Conservation (phyloP, 2,329 filamentous ascomycete species). For the Neoarthrinium moseri region DNA sequence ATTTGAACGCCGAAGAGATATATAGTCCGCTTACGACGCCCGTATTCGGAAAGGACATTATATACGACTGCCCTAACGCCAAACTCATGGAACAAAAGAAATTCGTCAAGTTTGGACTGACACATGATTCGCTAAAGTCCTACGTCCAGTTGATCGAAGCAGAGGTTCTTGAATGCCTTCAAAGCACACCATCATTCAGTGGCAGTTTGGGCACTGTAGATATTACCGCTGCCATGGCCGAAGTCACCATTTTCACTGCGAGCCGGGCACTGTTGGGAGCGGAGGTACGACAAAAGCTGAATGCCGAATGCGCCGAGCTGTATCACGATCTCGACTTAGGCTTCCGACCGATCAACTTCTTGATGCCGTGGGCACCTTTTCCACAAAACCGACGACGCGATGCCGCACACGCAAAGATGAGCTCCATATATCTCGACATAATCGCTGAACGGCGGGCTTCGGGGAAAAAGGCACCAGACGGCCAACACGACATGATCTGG, state of each 20-base stretch:
- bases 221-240: constrained; percentile 66
- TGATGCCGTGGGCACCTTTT: constrained; percentile 75
- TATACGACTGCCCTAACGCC: constrained; percentile 81
- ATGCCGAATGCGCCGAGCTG: constrained; percentile 69
- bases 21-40: constrained; percentile 50
- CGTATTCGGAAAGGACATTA: constrained; percentile 73
- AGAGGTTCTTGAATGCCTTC: constrained; percentile 67
- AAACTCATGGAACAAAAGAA: constrained; percentile 91
- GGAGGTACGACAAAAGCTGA: constrained; percentile 71
- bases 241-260: constrained; percentile 82
- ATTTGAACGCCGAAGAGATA: constrained; percentile 54
- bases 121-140: constrained; percentile 58
- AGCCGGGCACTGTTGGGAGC: constrained; percentile 72
- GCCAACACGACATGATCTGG: constrained; percentile 25
- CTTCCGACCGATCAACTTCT: constrained; percentile 79
- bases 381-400: constrained; percentile 75
- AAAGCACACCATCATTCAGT: constrained; percentile 54
- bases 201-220: constrained; percentile 61
- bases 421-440: constrained; percentile 68
- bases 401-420: constrained; percentile 68
- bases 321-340: constrained; percentile 73
- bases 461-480: constrained; percentile 22
- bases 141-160: constrained; percentile 72
- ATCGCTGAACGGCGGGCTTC: constrained; percentile 61
- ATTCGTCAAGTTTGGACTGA: constrained; percentile 72